These are phyloP conservation scores for Penicillium mononematosum DNA, from an alignment of 495 filamentous ascomycete species.

Conservation along the genomic window DNA sequence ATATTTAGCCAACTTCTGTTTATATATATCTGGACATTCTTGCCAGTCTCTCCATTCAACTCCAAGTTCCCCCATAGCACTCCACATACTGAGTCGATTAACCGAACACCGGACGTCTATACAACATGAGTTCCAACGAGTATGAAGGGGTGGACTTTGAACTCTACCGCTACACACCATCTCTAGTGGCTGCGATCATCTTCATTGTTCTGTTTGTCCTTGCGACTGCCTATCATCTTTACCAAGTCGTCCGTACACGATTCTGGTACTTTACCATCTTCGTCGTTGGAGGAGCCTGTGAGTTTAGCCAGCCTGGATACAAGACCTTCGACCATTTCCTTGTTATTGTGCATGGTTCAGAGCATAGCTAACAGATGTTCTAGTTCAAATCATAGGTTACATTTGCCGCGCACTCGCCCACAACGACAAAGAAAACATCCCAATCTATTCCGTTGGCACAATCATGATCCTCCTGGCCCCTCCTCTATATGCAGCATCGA, in stretches of 20 bases:
- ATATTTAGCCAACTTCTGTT: too few species aligned
- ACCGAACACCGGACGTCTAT: not conserved
- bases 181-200: slow-evolving; percentile 4
- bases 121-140: not conserved
- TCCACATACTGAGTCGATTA: not conserved
- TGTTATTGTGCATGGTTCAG: too few species aligned
- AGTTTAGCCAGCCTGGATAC: slow-evolving; percentile 14
- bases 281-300: slow-evolving; percentile 56
- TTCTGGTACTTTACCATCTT: slow-evolving; percentile 65
- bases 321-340: not conserved
- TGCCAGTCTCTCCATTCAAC: not conserved
- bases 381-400: slow-evolving; percentile 57
- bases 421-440: slow-evolving; percentile 10
- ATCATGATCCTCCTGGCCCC: slow-evolving; percentile 42
- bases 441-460: slow-evolving; percentile 30
- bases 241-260: slow-evolving; percentile 38
- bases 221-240: slow-evolving; percentile 7
- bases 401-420: slow-evolving; percentile 43
- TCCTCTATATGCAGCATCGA: slow-evolving; percentile 50
- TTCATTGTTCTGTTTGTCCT: slow-evolving; percentile 25
- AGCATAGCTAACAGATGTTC: not conserved
- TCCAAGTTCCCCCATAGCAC: not conserved
- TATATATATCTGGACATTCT: too few species aligned
- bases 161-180: slow-evolving; percentile 19
- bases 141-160: not conserved